Base-by-base conservation (phyloP, 2,329 filamentous ascomycete genomes). In the Lecanicillium sp. region DNA sequence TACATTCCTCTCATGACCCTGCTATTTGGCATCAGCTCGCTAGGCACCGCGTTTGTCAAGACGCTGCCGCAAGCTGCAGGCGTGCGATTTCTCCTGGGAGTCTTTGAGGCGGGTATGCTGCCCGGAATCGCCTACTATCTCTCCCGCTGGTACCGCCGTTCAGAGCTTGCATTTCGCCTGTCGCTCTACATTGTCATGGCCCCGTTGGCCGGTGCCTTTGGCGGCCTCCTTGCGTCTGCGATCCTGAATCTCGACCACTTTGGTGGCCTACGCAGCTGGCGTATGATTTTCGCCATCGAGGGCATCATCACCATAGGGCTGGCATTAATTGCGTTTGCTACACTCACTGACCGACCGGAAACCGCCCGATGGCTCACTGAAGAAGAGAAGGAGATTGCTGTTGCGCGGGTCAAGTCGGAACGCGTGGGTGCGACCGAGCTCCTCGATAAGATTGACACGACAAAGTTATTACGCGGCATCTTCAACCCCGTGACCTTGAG, bases 101-200 rank as follows among this genome's bases (percentile, higher is more conserved):
- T 82, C 10, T 85, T 86, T 42, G 84, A 88, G 57, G 79, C 83
- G 1, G 83, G 82, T 7, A 78, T 87, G 73, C 58, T 87, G 39
- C 83, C 83, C 0, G 82, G 83, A 0, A 84, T 85, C 29, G 80
- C 81, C 0, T 87, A 86, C 57, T 87, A 86, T 49, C 61, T 86
- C 15, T 80, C 74, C 1, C 66, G 81, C 37, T 87, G 81, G 81
- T 87, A 86, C 48, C 67, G 79, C n/a, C 67, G 78, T 22, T 72
- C 71, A 36, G 82, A 87, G 56, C 62, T 87, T 5, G 71, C 77
- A 0, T 84, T 84, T 55, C 71, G 81, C 0, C 62, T 86, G 1
- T 74, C 77, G 1, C 61, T 85, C 2, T 86, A 84, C 58, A 76
- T 86, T 39, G 78, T 84, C 40, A 82, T 79, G 72, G 75, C 80